Percentiles rank a stretch among this genome's conserved stretches.
phyloP scores from a whole-genome alignment of 805 yeast genomes.

The Pichia deserticola region DNA sequence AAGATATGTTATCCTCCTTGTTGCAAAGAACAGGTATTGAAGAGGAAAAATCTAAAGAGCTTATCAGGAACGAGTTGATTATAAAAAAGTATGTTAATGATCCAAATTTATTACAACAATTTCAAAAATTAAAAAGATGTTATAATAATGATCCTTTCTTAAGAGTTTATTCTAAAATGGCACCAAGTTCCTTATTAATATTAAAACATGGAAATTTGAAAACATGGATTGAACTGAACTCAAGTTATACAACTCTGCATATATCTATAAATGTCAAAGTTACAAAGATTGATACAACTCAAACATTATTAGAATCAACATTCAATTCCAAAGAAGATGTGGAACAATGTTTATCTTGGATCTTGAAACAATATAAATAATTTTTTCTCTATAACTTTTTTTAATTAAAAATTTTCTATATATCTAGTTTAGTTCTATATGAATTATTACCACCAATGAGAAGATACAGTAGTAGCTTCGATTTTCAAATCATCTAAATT shows the following conservation, averaged over 20 bases:
- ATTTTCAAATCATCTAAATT: constrained; percentile 3
- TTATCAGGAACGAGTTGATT: constrained; percentile 11
- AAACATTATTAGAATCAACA: constrained; percentile 34
- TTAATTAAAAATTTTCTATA: neutral
- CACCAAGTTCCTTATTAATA: constrained; percentile 15
- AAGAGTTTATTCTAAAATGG: constrained; percentile 17
- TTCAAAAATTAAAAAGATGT: neutral
- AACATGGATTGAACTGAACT: constrained; percentile 10
- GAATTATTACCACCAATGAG: constrained; percentile 4
- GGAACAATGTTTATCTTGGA: constrained; percentile 51
- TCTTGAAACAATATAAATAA: constrained; percentile 4
- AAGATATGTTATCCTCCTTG: constrained; percentile 17
- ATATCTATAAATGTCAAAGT: constrained; percentile 11
- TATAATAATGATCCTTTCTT: constrained; percentile 16
- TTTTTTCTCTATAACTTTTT: neutral
- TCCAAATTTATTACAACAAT: constrained; percentile 8
- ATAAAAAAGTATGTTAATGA: constrained; percentile 17
- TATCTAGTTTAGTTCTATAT: neutral
- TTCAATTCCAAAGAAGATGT: constrained; percentile 47
- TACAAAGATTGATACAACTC: constrained; percentile 23
- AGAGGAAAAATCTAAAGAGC: constrained; percentile 16
- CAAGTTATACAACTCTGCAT: constrained; percentile 11
- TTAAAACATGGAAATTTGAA: constrained; percentile 1
- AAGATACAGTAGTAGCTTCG: constrained; percentile 3
- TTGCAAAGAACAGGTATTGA: constrained; percentile 11